Evolutionary conservation across 73 alveolate genomes (phyloP), one percentile per base, ranked within the genome.

Genomic region (Symbiodinium natans): DNA sequence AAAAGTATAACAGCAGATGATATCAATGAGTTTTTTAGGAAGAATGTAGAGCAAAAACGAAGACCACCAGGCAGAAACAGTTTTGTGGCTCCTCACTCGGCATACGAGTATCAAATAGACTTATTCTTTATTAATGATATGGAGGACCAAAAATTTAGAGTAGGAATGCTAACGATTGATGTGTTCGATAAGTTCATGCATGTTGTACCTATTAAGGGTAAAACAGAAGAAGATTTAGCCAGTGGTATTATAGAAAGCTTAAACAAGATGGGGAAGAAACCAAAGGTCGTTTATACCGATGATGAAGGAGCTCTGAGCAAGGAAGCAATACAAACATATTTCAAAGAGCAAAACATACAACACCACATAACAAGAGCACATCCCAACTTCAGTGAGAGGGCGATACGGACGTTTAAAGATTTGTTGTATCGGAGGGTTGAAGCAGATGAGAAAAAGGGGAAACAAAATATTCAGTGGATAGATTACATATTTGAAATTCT

Each of bases 401-500:
- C 73, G n/a, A 83, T 83, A 4, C 46, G 52, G 33, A 83, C 92
- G 7, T 83, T 41, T 38, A 83, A 83, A n/a, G 31, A 13, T 13
- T 36, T 39, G 52, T 36, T 83, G 7, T 83, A 83, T 27, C 40
- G 5, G 31, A 83, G 92, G 31, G 52, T 83, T 39, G 92, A 83
- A 41, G 92, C 74, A 11, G 92, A 83, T 83, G 92, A 83, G 42
- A 83, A 83, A 23, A 83, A 80, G 29, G 27, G 27, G 27, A 23
- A 83, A 11, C 31, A 83, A 33, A 36, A 41, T 21, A 83, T 83
- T 15, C 42, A 83, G 6, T 83, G 92, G 92, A 41, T n/a, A 5
- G 77, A 84, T 46, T 84, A 84, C 6, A 84, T n/a, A 29, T n/a
- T 43, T 42, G 93, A 84, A 84, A 84, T 84, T 29, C 52, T 84